Evolutionary conservation across 208 protist genomes (phyloP), one percentile per base, ranked within the genome.

Genomic region (Acanthamoeba castellanii): DNA sequence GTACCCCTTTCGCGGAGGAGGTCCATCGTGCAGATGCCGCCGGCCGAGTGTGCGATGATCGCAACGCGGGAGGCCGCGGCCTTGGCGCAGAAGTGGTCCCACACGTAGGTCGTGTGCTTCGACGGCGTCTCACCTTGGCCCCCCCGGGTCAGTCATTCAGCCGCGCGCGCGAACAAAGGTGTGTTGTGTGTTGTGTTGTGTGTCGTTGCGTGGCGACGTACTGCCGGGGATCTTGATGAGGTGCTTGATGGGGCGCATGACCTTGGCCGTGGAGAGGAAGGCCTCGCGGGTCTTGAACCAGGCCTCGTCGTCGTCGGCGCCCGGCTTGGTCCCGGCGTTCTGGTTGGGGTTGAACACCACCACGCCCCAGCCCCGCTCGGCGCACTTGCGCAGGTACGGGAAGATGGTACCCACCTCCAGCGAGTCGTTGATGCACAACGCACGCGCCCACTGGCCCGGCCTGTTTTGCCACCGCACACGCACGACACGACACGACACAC

Each of bases 361-460:
- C 2, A 95, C 30, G 45, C 93, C 64, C 25, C 34, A 96, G 13
- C 82, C 92, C 37, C 47, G 47, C 11, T 64, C 13, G 37, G 70
- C 7, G 14, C 81, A 82, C 50, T 87, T 30, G 11, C 90, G 25
- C 16, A 96, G n/a, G 57, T 96, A 96, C 11, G 91, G 92, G 30
- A 96, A 76, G 18, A 96, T 96, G 14, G 76, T 92, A 7, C 96
- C 96, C 20, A 27, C 45, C 27, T 95, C 45, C 6, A 96, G 59
- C 30, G 55, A 57, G 37, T 96, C 84, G 34, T 96, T 96, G 32
- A 96, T 96, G 55, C 96, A 96, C 8, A 96, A 27, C 7, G 59
- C 57, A 34, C 96, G 27, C 37, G 96, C 96, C 96, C 96, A 96
- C 57, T 96, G 96, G 50, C 96, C 96, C 20, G 96, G 74, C 27